A percentile compares a stretch with the other conserved stretches of the same genome.
Evolutionary conservation across 2,329 filamentous ascomycete genomes (phyloP).

Genomic region (Pseudogymnoascus sp.): DNA sequence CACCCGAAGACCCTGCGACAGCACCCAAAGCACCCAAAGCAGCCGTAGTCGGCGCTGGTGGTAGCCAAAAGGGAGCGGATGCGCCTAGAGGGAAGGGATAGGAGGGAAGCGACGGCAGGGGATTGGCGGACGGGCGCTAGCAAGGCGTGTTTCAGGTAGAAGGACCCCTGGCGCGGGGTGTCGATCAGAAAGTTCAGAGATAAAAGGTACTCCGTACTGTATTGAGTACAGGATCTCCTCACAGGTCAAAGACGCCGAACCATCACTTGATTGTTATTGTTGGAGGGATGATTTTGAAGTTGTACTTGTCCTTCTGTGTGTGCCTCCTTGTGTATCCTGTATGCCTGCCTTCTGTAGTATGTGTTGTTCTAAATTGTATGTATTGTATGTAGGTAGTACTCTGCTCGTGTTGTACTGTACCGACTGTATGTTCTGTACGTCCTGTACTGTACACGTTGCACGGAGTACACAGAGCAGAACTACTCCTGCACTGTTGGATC

Average conservation of each 20-base stretch:
- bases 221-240: background rate
- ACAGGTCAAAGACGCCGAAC: background rate
- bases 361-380: background rate
- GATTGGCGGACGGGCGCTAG: constrained; percentile 3
- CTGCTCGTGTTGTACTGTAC: background rate
- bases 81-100: background rate
- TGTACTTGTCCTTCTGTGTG: background rate
- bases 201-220: background rate
- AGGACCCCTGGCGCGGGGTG: constrained; percentile 2
- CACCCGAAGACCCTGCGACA: background rate
- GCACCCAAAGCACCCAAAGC: background rate
- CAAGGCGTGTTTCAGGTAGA: background rate
- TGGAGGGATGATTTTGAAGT: background rate
- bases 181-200: background rate
- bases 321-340: background rate
- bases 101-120: background rate
- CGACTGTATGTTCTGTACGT: background rate
- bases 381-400: background rate
- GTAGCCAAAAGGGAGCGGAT: background rate
- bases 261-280: background rate
- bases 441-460: background rate
- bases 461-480: background rate
- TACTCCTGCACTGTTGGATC: background rate
- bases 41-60: background rate
- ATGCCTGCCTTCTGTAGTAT: background rate